phyloP scores from a whole-genome alignment of 106 monocot species.

The Phalaenopsis equestris region DNA sequence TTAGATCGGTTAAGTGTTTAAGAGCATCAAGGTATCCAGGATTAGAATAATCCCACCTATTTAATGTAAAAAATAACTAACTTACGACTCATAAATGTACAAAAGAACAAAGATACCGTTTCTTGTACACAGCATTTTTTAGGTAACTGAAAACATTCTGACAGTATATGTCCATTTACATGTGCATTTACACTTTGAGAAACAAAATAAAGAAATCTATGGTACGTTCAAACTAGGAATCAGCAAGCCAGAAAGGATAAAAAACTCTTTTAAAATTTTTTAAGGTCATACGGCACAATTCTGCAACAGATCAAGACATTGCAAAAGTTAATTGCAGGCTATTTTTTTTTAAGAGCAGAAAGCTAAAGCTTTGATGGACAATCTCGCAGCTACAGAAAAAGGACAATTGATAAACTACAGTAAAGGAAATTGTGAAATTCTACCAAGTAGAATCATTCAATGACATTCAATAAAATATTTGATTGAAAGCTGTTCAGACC shows the following conservation, averaged over 20 bases:
- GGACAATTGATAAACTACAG: background rate
- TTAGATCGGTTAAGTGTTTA: slow-evolving; percentile 76
- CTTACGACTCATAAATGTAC: background rate
- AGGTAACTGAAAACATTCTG: background rate
- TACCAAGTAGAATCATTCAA: too few species aligned
- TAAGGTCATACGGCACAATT: background rate
- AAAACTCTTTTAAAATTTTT: background rate
- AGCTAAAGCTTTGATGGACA: too few species aligned
- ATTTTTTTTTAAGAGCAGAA: too few species aligned
- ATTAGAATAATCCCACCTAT: slow-evolving; percentile 98
- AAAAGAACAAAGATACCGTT: background rate
- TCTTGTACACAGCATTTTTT: background rate
- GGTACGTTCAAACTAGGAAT: too few species aligned
- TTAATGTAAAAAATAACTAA: background rate
- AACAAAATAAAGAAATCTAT: too few species aligned
- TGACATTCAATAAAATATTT: too few species aligned
- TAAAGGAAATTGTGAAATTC: background rate
- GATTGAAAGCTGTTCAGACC: background rate
- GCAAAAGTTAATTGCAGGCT: too few species aligned
- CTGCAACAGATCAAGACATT: too few species aligned
- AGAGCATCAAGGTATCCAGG: slow-evolving; percentile 90
- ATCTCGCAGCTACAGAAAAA: too few species aligned
- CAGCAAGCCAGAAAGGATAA: too few species aligned
- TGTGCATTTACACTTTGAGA: too few species aligned
- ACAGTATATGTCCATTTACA: too few species aligned